Evolutionary conservation across 345 rosid species (phyloP).

Genomic region (Hibiscus trionum): DNA sequence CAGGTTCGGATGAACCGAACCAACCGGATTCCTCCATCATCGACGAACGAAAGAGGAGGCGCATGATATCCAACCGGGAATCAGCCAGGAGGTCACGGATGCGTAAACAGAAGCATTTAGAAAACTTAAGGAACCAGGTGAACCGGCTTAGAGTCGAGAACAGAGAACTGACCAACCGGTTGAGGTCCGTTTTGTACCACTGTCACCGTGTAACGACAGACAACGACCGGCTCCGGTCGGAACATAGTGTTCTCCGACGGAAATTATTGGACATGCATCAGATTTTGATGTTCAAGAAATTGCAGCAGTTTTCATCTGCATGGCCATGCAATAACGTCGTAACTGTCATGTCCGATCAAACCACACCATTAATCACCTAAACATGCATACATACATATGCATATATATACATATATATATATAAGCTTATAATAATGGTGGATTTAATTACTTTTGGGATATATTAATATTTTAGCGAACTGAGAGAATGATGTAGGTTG

Average conservation of each 20-base stretch:
- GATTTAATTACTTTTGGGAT: neutral
- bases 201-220: constrained; percentile 37
- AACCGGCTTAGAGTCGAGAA: constrained; percentile 58
- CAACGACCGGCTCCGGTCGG: constrained; percentile 52
- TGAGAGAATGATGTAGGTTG: neutral
- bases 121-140: constrained; percentile 59
- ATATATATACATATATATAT: neutral
- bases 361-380: constrained; percentile 39
- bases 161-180: constrained; percentile 54
- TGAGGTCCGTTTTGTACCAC: constrained; percentile 37
- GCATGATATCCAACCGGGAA: constrained; percentile 86
- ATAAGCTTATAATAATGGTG: neutral
- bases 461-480: constrained; percentile 10
- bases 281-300: constrained; percentile 39
- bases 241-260: constrained; percentile 40
- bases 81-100: constrained; percentile 81
- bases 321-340: constrained; percentile 45
- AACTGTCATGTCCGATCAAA: constrained; percentile 33
- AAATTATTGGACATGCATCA: constrained; percentile 46
- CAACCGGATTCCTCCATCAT: constrained; percentile 12
- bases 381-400: neutral
- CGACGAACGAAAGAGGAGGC: constrained; percentile 59
- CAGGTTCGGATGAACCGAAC: constrained; percentile 33
- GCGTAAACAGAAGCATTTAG: constrained; percentile 72
- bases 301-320: constrained; percentile 44